Conservation (phyloP, 768 basidiomycete species). For the Pisolithus orientalis region DNA sequence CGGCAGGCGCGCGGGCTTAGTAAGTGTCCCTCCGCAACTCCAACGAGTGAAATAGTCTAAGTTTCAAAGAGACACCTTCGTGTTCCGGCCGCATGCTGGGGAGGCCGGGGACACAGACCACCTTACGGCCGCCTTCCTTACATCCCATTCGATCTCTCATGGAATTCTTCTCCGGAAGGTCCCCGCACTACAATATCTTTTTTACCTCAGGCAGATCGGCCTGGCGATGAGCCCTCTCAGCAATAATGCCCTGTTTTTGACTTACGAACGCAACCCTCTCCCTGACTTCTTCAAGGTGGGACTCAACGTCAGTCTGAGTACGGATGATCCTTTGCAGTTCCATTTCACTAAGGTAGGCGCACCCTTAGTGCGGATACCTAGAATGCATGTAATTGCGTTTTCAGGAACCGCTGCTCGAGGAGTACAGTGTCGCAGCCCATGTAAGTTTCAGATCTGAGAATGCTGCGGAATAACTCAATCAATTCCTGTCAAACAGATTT, state of each 20-base stretch:
- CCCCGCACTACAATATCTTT: conserved; percentile 93
- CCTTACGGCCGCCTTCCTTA: conserved; percentile 91
- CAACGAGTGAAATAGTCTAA: conserved; percentile 2
- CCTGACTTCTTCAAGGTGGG: conserved; percentile 97
- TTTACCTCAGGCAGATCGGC: conserved; percentile 97
- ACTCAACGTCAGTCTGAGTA: conserved; percentile 92
- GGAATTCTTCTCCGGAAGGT: conserved; percentile 98
- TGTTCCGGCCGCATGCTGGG: conserved; percentile 93
- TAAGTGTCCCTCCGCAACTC: conserved; percentile 34
- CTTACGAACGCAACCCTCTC: conserved; percentile 94
- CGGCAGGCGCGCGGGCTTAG: conserved; percentile 84
- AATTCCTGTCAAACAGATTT: conserved; percentile 55
- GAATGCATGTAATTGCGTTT: neutral
- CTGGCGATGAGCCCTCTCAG: conserved; percentile 98
- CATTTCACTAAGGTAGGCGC: conserved; percentile 88
- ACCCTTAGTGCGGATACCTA: neutral
- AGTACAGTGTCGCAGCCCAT: conserved; percentile 97
- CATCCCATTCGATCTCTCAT: conserved; percentile 96
- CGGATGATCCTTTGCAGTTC: conserved; percentile 94
- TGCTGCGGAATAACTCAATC: neutral
- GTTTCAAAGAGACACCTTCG: conserved; percentile 73
- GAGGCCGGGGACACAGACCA: conserved; percentile 99
- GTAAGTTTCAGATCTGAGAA: conserved; percentile 35
- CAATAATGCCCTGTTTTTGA: conserved; percentile 95
- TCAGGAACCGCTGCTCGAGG: conserved; percentile 90